A percentile compares a stretch with the other conserved stretches of the same genome.
These are phyloP conservation scores for Triticum urartu DNA, from an alignment of 176 grass and related monocot species.

Conservation along the genomic window DNA sequence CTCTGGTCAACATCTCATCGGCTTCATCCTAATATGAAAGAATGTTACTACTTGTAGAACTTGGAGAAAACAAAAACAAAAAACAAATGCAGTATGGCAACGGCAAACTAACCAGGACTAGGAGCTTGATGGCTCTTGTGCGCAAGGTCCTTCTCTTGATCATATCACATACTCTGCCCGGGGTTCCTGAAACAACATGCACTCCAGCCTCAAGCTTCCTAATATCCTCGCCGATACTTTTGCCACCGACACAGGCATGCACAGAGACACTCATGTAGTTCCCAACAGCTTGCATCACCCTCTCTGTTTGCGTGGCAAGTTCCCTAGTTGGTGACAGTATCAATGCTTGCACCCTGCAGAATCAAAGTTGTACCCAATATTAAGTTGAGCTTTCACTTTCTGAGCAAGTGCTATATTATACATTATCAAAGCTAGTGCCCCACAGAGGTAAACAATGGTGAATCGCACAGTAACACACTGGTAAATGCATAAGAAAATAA, in stretches of 20 bases:
- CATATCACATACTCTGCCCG: constrained; percentile 86
- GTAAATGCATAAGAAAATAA: too few relatives aligned
- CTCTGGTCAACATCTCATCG: too few relatives aligned
- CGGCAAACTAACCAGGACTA: constrained; percentile 57
- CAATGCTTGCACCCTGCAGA: constrained; percentile 77
- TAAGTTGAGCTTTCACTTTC: not conserved
- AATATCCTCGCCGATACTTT: constrained; percentile 85
- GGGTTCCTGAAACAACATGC: constrained; percentile 84
- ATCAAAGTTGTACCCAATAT: not conserved
- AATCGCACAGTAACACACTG: too few relatives aligned
- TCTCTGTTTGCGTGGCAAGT: constrained; percentile 84
- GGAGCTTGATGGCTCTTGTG: constrained; percentile 84
- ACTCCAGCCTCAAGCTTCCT: constrained; percentile 86
- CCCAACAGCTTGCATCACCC: constrained; percentile 76
- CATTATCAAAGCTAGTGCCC: too few relatives aligned
- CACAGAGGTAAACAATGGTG: too few relatives aligned
- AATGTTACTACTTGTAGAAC: rapidly evolving
- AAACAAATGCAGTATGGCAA: not conserved
- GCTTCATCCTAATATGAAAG: not conserved
- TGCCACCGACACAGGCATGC: constrained; percentile 80
- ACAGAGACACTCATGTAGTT: constrained; percentile 74
- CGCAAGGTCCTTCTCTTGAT: constrained; percentile 90
- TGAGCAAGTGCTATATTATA: not conserved
- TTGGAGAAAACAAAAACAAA: too few relatives aligned
- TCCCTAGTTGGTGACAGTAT: constrained; percentile 93